Conservation (phyloP, 805 yeast genomes). For the Zygoascus biomembranicola region DNA sequence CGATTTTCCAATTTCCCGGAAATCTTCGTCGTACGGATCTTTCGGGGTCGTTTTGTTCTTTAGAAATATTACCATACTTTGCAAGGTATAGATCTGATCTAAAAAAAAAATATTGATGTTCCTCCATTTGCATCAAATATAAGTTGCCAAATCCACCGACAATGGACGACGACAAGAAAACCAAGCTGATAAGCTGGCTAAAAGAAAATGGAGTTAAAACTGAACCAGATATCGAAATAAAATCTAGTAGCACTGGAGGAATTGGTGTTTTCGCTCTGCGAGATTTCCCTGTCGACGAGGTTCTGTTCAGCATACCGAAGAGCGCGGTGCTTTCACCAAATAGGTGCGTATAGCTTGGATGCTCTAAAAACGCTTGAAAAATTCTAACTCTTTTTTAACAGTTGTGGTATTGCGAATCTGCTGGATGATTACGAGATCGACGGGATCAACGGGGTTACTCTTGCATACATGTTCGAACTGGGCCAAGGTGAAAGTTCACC, state of each 20-base stretch:
- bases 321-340: constrained; percentile 24
- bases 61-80: constrained; percentile 37
- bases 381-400: background rate
- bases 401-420: constrained; percentile 50
- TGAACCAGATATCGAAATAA: constrained; percentile 41
- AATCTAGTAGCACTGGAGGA: constrained; percentile 50
- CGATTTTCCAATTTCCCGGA: constrained; percentile 30
- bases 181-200: constrained; percentile 45
- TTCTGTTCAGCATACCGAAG: constrained; percentile 29
- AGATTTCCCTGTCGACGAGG: constrained; percentile 31
- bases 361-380: background rate
- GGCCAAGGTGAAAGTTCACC: constrained; percentile 58
- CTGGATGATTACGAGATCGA: constrained; percentile 49
- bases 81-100: background rate
- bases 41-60: constrained; percentile 64
- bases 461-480: constrained; percentile 67
- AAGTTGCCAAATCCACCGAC: background rate
- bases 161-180: constrained; percentile 8
- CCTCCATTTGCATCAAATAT: background rate
- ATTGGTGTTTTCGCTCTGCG: constrained; percentile 60
- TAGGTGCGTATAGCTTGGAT: constrained; percentile 13
- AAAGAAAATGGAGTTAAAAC: constrained; percentile 44
- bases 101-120: background rate
- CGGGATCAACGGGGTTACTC: constrained; percentile 59
- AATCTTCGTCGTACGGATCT: constrained; percentile 54